Evolutionary conservation across 805 yeast species (phyloP).

Genomic region (Huiozyma naganishii): DNA sequence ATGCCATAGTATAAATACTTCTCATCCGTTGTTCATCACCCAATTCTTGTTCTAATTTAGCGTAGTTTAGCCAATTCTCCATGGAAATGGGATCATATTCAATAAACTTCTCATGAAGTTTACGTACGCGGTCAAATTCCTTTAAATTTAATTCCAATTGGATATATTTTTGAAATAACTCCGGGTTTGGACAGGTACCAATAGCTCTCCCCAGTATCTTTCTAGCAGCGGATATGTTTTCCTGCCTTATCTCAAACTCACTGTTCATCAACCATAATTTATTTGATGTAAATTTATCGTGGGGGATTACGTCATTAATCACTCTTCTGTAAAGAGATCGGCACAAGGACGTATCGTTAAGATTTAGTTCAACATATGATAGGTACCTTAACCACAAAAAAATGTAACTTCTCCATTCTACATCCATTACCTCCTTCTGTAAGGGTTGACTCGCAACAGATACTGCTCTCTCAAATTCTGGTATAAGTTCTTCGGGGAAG

Average conservation of each 20-base stretch:
- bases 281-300: constrained; percentile 50
- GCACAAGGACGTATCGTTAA: constrained; percentile 35
- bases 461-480: constrained; percentile 10
- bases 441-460: constrained; percentile 15
- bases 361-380: constrained; percentile 45
- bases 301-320: constrained; percentile 40
- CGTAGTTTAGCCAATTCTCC: constrained; percentile 49
- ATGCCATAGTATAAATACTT: constrained; percentile 48
- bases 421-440: constrained; percentile 26
- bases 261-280: constrained; percentile 65
- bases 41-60: constrained; percentile 53
- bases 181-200: constrained; percentile 53
- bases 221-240: constrained; percentile 43
- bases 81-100: constrained; percentile 18
- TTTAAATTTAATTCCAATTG: constrained; percentile 54
- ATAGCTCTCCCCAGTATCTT: constrained; percentile 61
- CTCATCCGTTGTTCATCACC: constrained; percentile 64
- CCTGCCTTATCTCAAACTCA: constrained; percentile 62
- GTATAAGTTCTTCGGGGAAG: constrained; percentile 8
- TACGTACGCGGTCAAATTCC: constrained; percentile 74
- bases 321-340: constrained; percentile 42
- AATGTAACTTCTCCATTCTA: constrained; percentile 54
- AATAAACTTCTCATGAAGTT: constrained; percentile 51
- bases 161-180: constrained; percentile 55
- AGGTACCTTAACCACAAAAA: constrained; percentile 62